Evolutionary conservation across 192 early-diverging fungal species (phyloP).

Genomic region (Dimargaris cristalligena): DNA sequence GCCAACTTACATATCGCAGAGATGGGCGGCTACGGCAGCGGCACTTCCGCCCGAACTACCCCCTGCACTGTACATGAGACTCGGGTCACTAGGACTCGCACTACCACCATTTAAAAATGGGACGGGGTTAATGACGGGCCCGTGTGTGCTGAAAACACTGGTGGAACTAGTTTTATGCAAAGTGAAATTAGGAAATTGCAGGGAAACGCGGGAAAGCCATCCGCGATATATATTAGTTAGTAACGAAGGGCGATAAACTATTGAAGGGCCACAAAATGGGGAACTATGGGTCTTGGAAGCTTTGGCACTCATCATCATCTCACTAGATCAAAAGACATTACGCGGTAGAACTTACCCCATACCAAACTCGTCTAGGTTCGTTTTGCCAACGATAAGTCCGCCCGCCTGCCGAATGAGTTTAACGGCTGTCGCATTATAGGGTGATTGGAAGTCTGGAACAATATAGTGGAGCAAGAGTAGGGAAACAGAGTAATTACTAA

Average conservation of each 20-base stretch:
- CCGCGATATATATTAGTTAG: too few species aligned
- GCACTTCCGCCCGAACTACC: conserved; percentile 89
- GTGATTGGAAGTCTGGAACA: conserved; percentile 47
- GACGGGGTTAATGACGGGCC: conserved; percentile 18
- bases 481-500: neutral
- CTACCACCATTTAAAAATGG: neutral
- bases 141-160: conserved; percentile 19
- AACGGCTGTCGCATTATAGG: conserved; percentile 60
- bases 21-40: conserved; percentile 66
- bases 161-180: too few species aligned
- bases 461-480: conserved; percentile 12
- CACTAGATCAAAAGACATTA: too few species aligned
- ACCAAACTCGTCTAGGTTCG: conserved; percentile 95
- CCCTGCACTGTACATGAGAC: conserved; percentile 30
- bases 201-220: too few species aligned
- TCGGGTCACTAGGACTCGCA: too few species aligned
- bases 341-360: conserved; percentile 49
- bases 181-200: too few species aligned
- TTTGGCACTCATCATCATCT: too few species aligned
- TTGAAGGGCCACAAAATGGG: too few species aligned
- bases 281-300: too few species aligned
- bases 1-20: conserved; percentile 51
- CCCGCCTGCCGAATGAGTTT: conserved; percentile 39
- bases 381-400: conserved; percentile 52
- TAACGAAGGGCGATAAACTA: too few species aligned